Evolutionary conservation across 1,139 yeast genomes (phyloP).

Genomic region (Zygoascus sp.): DNA sequence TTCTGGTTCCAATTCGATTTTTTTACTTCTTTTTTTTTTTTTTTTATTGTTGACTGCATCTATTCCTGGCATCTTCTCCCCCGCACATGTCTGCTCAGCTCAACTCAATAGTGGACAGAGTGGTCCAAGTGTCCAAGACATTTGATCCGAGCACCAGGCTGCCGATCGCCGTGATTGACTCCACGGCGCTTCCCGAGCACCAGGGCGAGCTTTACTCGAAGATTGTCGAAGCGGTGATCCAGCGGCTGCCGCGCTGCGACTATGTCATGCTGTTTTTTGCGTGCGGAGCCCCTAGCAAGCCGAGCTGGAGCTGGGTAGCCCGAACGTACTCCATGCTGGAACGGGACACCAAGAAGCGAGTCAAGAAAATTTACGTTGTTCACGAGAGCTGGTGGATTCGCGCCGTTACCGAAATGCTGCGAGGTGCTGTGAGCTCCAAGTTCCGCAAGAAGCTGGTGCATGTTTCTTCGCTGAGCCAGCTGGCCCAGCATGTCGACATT

Average conservation of each 20-base stretch:
- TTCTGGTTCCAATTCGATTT: not conserved
- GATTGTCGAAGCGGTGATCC: conserved; percentile 28
- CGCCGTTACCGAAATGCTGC: conserved; percentile 68
- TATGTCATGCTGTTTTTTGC: conserved; percentile 71
- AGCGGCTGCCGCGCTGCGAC: conserved; percentile 48
- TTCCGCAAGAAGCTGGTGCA: conserved; percentile 43
- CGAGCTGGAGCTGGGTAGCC: conserved; percentile 72
- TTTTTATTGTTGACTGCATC: too few relatives aligned
- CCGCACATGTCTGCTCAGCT: too few relatives aligned
- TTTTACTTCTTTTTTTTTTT: not conserved
- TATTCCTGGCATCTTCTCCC: not conserved
- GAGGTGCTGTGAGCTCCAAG: conserved; percentile 53
- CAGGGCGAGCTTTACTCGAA: conserved; percentile 24
- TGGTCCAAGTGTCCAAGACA: conserved; percentile 56
- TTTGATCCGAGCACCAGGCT: conserved; percentile 56
- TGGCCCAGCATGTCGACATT: conserved; percentile 66
- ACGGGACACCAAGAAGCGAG: conserved; percentile 49
- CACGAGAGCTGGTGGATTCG: conserved; percentile 91
- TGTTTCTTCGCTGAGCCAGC: conserved; percentile 53
- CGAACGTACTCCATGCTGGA: conserved; percentile 68
- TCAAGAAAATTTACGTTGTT: conserved; percentile 67
- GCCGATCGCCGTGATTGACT: conserved; percentile 70
- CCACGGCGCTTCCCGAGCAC: conserved; percentile 67
- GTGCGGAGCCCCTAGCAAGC: conserved; percentile 58
- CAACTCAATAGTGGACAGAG: conserved; percentile 34